A percentile compares a stretch with the other conserved stretches of the same genome.
Conservation (phyloP, 1,284 basidiomycete genomes). For the Vanrija sp. region DNA sequence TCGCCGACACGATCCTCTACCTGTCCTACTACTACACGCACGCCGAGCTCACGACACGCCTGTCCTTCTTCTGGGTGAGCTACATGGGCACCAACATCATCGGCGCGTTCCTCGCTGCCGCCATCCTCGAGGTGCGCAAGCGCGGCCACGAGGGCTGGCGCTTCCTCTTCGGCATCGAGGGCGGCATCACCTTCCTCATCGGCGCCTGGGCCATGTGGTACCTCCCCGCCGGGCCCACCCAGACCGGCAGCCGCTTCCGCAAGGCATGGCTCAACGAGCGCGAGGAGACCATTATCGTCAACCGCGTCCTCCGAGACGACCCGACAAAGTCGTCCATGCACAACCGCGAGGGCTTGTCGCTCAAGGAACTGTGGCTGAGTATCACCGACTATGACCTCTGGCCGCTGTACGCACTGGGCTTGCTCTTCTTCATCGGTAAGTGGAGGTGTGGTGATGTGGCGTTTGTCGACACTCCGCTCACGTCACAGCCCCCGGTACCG, state of each 20-base stretch:
- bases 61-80: slow-evolving; percentile 45
- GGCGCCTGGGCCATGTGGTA: slow-evolving; percentile 37
- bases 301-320: slow-evolving; percentile 50
- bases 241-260: slow-evolving; percentile 12
- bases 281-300: slow-evolving; percentile 51
- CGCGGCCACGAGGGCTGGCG: slow-evolving; percentile 35
- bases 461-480: slow-evolving; percentile 24
- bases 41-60: slow-evolving; percentile 42
- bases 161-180: slow-evolving; percentile 38
- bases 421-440: slow-evolving; percentile 3
- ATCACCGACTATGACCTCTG: slow-evolving; percentile 47
- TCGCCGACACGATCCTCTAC: slow-evolving; percentile 48
- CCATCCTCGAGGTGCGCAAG: slow-evolving; percentile 39
- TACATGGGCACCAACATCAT: slow-evolving; percentile 23
- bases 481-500: slow-evolving; percentile 19
- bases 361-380: slow-evolving; percentile 24
- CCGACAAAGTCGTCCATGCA: slow-evolving; percentile 47
- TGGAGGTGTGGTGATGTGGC: neutral
- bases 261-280: slow-evolving; percentile 49
- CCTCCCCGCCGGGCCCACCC: slow-evolving; percentile 26
- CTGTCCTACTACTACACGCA: slow-evolving; percentile 44
- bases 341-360: slow-evolving; percentile 47
- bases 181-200: slow-evolving; percentile 34
- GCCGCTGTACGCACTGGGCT: slow-evolving; percentile 45
- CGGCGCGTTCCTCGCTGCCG: slow-evolving; percentile 34